Percentiles rank a stretch among this genome's conserved stretches.
Evolutionary conservation across 495 filamentous ascomycete genomes (phyloP).

Genomic region (Neurospora africana): DNA sequence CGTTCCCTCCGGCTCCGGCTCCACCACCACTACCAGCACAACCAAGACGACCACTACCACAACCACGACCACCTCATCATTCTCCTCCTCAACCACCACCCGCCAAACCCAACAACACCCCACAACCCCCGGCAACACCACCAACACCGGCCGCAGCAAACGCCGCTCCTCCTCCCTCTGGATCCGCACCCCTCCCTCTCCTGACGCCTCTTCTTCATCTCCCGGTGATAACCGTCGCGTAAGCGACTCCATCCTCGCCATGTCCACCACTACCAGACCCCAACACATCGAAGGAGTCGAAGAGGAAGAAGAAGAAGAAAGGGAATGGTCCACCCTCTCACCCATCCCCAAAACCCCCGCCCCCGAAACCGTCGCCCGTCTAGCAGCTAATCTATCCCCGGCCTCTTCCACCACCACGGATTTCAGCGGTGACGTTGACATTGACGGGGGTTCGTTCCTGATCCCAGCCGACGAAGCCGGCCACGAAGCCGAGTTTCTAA

Average conservation of each 20-base stretch:
- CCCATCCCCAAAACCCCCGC: constrained; percentile 46
- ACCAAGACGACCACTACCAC: constrained; percentile 33
- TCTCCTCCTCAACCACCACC: not conserved
- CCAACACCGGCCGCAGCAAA: constrained; percentile 13
- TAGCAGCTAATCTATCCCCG: constrained; percentile 30
- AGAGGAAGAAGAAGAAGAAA: constrained; percentile 27
- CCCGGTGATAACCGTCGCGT: not conserved
- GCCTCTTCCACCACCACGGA: constrained; percentile 15
- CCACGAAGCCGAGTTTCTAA: constrained; percentile 9
- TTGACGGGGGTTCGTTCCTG: not conserved
- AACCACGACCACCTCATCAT: not conserved
- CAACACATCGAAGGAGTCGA: constrained; percentile 14
- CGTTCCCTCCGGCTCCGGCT: constrained; percentile 31
- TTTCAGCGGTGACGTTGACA: constrained; percentile 1
- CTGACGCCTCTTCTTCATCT: not conserved
- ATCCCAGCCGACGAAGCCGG: constrained; percentile 5
- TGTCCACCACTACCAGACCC: constrained; percentile 12
- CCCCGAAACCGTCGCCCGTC: constrained; percentile 34
- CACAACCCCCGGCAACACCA: constrained; percentile 1
- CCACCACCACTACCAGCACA: constrained; percentile 18
- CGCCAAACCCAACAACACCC: not conserved
- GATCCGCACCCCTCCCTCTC: constrained; percentile 29
- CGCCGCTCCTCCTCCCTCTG: constrained; percentile 43
- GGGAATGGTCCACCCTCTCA: constrained; percentile 31
- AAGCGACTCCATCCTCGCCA: not conserved